A percentile compares a stretch with the other conserved stretches of the same genome.
phyloP scores from a whole-genome alignment of 306 rosid genomes.

The Quercus suber region DNA sequence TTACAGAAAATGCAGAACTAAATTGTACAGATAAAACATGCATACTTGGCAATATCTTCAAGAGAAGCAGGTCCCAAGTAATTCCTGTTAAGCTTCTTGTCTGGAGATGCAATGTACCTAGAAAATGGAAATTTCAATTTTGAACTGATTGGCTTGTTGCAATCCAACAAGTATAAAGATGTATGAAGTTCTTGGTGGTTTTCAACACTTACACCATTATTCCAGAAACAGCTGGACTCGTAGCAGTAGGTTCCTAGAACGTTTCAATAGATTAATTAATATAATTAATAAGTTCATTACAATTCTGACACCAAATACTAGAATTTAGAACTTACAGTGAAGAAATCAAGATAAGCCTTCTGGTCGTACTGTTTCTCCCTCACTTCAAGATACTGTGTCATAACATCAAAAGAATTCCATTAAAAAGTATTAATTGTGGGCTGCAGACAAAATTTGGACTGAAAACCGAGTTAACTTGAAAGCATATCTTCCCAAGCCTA shows the following conservation, averaged over 20 bases:
- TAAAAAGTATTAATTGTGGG: background rate
- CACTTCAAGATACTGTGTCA: conserved; percentile 69
- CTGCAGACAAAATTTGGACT: background rate
- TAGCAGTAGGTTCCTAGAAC: conserved; percentile 52
- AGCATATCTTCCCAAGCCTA: background rate
- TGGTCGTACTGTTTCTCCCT: conserved; percentile 92
- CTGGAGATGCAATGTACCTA: conserved; percentile 85
- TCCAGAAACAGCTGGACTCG: conserved; percentile 62
- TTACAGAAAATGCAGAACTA: conserved; percentile 11
- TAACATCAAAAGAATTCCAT: conserved; percentile 1
- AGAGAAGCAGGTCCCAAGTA: conserved; percentile 83
- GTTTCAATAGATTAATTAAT: conserved; percentile 5
- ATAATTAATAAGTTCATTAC: background rate
- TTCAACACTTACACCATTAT: conserved; percentile 73
- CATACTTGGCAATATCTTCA: conserved; percentile 76
- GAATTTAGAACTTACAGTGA: conserved; percentile 57
- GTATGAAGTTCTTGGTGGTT: conserved; percentile 8
- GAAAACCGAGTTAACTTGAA: background rate
- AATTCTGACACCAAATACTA: background rate
- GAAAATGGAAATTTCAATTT: conserved; percentile 15
- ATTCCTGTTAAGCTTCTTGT: conserved; percentile 61
- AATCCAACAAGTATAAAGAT: conserved; percentile 18
- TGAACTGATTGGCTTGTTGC: conserved; percentile 5
- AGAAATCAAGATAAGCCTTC: conserved; percentile 72
- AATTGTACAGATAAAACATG: conserved; percentile 10